phyloP scores from a whole-genome alignment of 1,284 basidiomycete species.

The Papiliotrema nemorosa region DNA sequence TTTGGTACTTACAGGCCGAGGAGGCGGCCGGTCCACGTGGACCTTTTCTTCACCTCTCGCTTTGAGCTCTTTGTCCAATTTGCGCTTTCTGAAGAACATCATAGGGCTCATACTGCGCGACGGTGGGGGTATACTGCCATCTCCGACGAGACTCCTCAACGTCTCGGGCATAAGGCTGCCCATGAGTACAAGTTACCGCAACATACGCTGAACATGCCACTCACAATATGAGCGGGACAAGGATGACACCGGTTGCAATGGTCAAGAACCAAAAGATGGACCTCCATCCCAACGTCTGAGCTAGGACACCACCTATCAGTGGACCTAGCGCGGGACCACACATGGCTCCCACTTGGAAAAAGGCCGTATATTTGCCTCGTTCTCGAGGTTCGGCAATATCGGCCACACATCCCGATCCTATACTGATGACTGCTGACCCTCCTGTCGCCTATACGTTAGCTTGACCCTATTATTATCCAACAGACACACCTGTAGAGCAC shows the following conservation, averaged over 20 bases:
- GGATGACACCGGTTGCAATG: slow-evolving; percentile 29
- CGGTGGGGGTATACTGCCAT: slow-evolving; percentile 46
- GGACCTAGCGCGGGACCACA: slow-evolving; percentile 32
- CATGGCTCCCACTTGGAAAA: slow-evolving; percentile 37
- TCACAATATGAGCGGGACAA: slow-evolving; percentile 36
- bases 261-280: slow-evolving; percentile 42
- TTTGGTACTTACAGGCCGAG: slow-evolving; percentile 20
- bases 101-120: slow-evolving; percentile 15
- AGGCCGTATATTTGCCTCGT: slow-evolving; percentile 40
- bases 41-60: slow-evolving; percentile 20
- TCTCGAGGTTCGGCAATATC: slow-evolving; percentile 48
- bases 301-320: slow-evolving; percentile 35
- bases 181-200: not conserved
- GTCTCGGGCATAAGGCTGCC: slow-evolving; percentile 45
- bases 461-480: not conserved
- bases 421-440: slow-evolving; percentile 43
- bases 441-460: slow-evolving; percentile 30
- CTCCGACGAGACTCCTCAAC: slow-evolving; percentile 44
- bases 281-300: slow-evolving; percentile 41
- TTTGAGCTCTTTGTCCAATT: slow-evolving; percentile 18
- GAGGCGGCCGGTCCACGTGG: slow-evolving; percentile 27
- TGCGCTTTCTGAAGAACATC: slow-evolving; percentile 13
- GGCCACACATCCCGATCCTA: slow-evolving; percentile 43
- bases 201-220: not conserved
- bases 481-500: slow-evolving; percentile 36